Evolutionary conservation across 2,329 filamentous ascomycete species (phyloP).

Genomic region (Incumbomyces delicatus): DNA sequence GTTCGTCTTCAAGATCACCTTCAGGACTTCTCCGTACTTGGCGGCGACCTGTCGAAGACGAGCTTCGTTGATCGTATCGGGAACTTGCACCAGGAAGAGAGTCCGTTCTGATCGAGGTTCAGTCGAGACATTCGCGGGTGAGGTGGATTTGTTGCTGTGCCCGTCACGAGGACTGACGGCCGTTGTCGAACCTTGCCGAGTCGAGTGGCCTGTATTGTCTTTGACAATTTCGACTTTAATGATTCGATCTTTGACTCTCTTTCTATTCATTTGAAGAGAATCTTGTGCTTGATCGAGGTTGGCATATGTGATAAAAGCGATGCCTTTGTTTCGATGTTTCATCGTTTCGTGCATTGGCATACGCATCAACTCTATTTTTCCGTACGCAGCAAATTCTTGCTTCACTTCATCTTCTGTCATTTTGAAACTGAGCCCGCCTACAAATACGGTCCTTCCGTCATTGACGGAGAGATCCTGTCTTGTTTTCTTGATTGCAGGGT

Average conservation of each 20-base stretch:
- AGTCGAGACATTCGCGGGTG: constrained; percentile 25
- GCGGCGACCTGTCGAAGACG: constrained; percentile 67
- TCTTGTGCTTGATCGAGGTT: constrained; percentile 37
- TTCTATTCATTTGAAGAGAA: constrained; percentile 59
- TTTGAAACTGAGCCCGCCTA: constrained; percentile 57
- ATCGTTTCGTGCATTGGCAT: constrained; percentile 60
- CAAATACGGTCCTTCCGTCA: constrained; percentile 79
- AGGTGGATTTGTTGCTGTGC: constrained; percentile 20
- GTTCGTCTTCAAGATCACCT: constrained; percentile 68
- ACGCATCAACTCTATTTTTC: constrained; percentile 61
- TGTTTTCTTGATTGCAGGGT: constrained; percentile 67
- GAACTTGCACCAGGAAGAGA: constrained; percentile 71
- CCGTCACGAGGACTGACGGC: constrained; percentile 5
- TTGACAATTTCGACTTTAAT: constrained; percentile 53
- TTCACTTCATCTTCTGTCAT: constrained; percentile 59
- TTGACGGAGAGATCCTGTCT: constrained; percentile 58
- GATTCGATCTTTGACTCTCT: constrained; percentile 57
- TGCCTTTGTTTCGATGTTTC: constrained; percentile 54
- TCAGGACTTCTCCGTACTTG: constrained; percentile 59
- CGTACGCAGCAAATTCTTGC: constrained; percentile 64
- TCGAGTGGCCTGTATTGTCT: constrained; percentile 23
- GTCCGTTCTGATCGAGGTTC: constrained; percentile 54
- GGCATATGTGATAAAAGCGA: constrained; percentile 69
- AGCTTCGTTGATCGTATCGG: constrained; percentile 84
- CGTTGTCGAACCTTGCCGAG: constrained; percentile 8